Conservation (phyloP, 305 asterid species). For the Solanum hybrid region DNA sequence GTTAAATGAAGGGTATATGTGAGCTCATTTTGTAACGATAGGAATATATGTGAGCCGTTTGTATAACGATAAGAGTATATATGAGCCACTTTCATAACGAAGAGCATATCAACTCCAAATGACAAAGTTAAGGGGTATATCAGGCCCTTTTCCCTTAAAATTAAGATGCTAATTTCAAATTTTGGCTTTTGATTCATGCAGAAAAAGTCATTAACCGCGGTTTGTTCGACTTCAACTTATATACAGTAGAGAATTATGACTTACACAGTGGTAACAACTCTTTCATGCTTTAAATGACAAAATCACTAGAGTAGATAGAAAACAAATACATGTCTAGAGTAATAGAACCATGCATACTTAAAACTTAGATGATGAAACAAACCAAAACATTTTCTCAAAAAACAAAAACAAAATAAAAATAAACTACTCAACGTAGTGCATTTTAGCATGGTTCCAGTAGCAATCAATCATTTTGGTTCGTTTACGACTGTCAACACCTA, state of each 20-base stretch:
- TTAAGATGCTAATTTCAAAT: background rate
- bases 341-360: background rate
- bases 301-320: background rate
- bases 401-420: background rate
- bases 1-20: too few relatives aligned
- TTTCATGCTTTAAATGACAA: background rate
- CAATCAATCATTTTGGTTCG: background rate
- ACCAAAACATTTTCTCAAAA: background rate
- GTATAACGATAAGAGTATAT: too few relatives aligned
- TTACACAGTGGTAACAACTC: background rate
- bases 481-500: background rate
- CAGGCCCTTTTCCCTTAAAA: too few relatives aligned
- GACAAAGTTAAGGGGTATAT: too few relatives aligned
- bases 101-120: too few relatives aligned
- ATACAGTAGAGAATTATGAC: background rate
- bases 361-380: background rate
- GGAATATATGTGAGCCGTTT: too few relatives aligned
- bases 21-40: too few relatives aligned
- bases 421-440: background rate
- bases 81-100: too few relatives aligned
- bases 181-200: background rate
- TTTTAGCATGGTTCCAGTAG: background rate
- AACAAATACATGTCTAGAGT: background rate
- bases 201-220: background rate
- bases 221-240: background rate